Evolutionary conservation across 129 eudicot genomes (phyloP), one percentile per base, ranked within the genome.

Genomic region (Artemisia tridentata): DNA sequence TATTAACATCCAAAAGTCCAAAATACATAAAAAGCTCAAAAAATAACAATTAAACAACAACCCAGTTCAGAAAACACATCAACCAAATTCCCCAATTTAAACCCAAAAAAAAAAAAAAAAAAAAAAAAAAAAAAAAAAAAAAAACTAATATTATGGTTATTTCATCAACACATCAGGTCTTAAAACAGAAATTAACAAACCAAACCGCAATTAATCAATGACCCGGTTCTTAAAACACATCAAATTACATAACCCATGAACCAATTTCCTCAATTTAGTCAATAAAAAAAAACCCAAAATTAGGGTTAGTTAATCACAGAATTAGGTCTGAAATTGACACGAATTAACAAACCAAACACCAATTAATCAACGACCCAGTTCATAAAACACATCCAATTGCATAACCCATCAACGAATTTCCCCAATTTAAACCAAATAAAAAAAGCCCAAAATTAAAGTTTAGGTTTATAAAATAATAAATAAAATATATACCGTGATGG

Each of bases 401-500:
- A 64, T 3, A 62, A 10, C n/a, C 13, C 47, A 18, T 9, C 11
- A 68, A 68, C 62, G 19, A 31, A 38, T 21, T 50, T 11, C 55
- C 0, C 15, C 7, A 11, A 16, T 17, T 38, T 16, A 17, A 29
- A 7, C 17, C 23, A 20, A 41, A 34, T 19, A 51, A 63, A 74
- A 14, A 38, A 38, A 8, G 2, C 45, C 45, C 10, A 11, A 7
- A 76, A 69, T 58, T 45, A 12, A 19, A 43, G 58, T 38, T 51
- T 50, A 63, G 47, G 71, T 34, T 69, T 38, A 52, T 41, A n/a
- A 50, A 29, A n/a, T 21, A 13, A 1, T 11, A 11, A 2, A 55
- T 3, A 20, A 51, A 13, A 67, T 68, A 57, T 76, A 75, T 68
- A 76, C 80, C 80, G 69, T 73, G 64, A 74, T 53, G 34, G 43